Base-by-base conservation (phyloP, 139 green algal species). In the Micromonas pusilla region DNA sequence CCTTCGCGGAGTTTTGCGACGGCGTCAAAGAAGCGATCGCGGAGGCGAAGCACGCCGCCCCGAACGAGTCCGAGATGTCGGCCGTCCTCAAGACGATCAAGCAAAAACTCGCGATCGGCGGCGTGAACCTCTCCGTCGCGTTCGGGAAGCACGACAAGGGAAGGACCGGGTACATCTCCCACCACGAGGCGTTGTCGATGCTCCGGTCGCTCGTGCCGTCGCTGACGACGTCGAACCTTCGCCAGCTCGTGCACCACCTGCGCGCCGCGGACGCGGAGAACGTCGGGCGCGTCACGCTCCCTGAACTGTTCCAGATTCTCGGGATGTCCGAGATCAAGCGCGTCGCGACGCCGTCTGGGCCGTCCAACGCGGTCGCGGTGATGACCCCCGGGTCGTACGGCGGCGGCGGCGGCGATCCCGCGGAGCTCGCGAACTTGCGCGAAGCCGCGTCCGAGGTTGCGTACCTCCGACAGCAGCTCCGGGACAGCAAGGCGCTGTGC, bases 1-100 rank as follows among this genome's bases (percentile, higher is more conserved):
- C 70, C n/a, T 75, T 81, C 39, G 33, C 80, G 1, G 84, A 88
- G 79, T 72, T 88, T 26, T n/a, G 82, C 13, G 72, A 33, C 72
- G 66, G 33, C n/a, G 34, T 73, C 66, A 73, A 52, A 25, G 26
- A 73, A 13, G 33, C 23, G 19, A 52, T 73, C 66, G 66, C 66
- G 19, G 30, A 21, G 33, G 6, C 6, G 19, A n/a, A 52, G 5
- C 13, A 26, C 66, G 6, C 45, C 45, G 28, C 28, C 13, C 9
- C 28, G 63, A 6, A 39, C 6, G 9, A 6, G 9, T 9, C 63
- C 9, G 63, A 70, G 63, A 6, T 36, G 9, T 13, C 13, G 13
- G 63, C 28, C 9, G 63, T 70, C 9, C 63, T 70, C 9, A 70
- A 33, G 63, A 70, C 13, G 13, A 6, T 70, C 9, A 39, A 6